Conservation (phyloP, 345 rosid genomes). For the Melastoma malabathricum region DNA sequence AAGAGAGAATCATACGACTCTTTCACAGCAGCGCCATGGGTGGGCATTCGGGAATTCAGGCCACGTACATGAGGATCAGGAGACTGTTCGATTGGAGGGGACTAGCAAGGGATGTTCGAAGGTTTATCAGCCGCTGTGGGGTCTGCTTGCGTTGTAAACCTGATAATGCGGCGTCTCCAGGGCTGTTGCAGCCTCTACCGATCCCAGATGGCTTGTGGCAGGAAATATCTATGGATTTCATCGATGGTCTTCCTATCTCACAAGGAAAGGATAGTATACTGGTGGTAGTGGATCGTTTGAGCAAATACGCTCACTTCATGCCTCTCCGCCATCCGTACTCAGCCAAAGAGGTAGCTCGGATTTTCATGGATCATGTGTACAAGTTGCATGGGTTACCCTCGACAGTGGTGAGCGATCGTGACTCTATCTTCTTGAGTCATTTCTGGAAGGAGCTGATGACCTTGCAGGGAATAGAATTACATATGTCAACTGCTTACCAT, state of each 20-base stretch:
- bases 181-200: neutral
- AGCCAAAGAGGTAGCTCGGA: neutral
- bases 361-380: constrained; percentile 1
- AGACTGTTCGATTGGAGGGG: neutral
- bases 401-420: neutral
- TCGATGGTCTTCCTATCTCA: constrained; percentile 1
- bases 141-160: neutral
- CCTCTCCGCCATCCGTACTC: neutral
- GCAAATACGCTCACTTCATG: constrained; percentile 8
- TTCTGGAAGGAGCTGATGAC: constrained; percentile 3
- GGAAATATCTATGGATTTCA: constrained; percentile 6
- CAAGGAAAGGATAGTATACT: neutral
- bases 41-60: neutral
- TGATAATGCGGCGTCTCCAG: neutral
- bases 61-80: neutral
- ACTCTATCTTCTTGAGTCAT: neutral
- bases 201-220: neutral
- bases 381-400: constrained; percentile 2
- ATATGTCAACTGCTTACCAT: neutral
- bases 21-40: neutral
- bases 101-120: neutral
- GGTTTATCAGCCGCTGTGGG: neutral
- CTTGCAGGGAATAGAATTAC: neutral
- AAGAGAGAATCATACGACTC: no score
- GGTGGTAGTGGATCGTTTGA: constrained; percentile 7